phyloP scores from a whole-genome alignment of 208 protist species.

The Balamuthia mandrillaris region DNA sequence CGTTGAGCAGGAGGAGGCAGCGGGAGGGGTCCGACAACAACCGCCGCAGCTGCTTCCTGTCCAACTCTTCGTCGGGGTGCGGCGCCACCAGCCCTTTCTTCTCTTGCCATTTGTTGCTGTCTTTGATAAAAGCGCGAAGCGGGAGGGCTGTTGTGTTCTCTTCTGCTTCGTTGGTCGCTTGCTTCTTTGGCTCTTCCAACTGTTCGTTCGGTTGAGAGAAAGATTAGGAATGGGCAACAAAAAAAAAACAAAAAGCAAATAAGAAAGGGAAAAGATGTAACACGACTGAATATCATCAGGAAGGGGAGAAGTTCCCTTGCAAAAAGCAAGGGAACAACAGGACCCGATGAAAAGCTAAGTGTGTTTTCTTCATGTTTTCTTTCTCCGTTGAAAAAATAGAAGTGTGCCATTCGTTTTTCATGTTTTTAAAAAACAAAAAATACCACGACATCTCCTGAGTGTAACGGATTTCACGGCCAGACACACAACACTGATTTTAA shows the following conservation, averaged over 20 bases:
- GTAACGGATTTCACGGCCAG: background rate
- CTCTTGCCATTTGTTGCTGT: background rate
- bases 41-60: background rate
- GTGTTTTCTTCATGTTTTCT: no score
- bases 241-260: background rate
- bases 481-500: background rate
- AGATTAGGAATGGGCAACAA: background rate
- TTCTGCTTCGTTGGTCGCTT: no score
- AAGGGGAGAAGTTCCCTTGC: no score
- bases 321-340: no score
- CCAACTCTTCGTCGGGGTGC: background rate
- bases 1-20: background rate
- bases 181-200: no score
- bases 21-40: background rate
- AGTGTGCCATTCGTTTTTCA: background rate
- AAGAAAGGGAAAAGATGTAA: background rate
- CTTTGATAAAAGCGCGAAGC: background rate
- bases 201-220: no score
- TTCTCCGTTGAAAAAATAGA: conserved; percentile 1
- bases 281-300: no score
- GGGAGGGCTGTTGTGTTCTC: background rate
- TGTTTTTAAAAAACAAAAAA: background rate
- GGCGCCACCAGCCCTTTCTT: background rate
- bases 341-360: no score
- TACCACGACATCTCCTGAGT: no score